A percentile compares a stretch with the other conserved stretches of the same genome.
These are phyloP conservation scores for Lasiosphaeriaceae sp. DNA, from an alignment of 495 filamentous ascomycete species.

Conservation along the genomic window DNA sequence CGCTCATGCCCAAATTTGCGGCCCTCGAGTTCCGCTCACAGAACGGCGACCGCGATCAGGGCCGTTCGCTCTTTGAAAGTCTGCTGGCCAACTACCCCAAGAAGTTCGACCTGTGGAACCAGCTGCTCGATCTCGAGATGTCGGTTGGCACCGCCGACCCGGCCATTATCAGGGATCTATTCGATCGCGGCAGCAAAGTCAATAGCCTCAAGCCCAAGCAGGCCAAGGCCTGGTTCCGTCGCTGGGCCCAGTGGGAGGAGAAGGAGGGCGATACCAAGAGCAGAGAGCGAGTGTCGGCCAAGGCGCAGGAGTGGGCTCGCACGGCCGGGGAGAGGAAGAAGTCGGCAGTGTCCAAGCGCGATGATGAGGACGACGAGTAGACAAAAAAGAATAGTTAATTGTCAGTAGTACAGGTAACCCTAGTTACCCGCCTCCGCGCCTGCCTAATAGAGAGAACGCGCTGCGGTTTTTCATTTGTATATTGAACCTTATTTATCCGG, in stretches of 20 bases:
- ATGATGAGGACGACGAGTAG: constrained; percentile 10
- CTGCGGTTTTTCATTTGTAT: too few relatives aligned
- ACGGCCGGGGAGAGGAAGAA: constrained; percentile 32
- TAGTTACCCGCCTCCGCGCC: too few relatives aligned
- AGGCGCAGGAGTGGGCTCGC: constrained; percentile 63
- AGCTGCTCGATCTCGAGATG: constrained; percentile 79
- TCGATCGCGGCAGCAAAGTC: constrained; percentile 69
- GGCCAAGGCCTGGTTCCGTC: constrained; percentile 77
- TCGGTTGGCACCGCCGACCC: constrained; percentile 57
- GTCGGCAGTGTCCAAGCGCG: constrained; percentile 24
- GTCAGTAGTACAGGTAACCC: too few relatives aligned
- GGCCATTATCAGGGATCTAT: constrained; percentile 61
- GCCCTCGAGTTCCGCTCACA: constrained; percentile 83
- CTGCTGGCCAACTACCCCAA: constrained; percentile 80
- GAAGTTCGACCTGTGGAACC: constrained; percentile 87
- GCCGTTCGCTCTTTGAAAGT: constrained; percentile 90
- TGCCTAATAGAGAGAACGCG: too few relatives aligned
- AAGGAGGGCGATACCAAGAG: constrained; percentile 67
- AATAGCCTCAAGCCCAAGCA: constrained; percentile 68
- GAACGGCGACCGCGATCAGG: constrained; percentile 83
- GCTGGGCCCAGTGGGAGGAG: constrained; percentile 79
- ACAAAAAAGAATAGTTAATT: too few relatives aligned
- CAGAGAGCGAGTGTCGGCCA: constrained; percentile 66
- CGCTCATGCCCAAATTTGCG: constrained; percentile 80
- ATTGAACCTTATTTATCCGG: too few relatives aligned